A percentile compares a stretch with the other conserved stretches of the same genome.
phyloP scores from a whole-genome alignment of 2,329 filamentous ascomycete species.

The Pezicula neosporulosa region DNA sequence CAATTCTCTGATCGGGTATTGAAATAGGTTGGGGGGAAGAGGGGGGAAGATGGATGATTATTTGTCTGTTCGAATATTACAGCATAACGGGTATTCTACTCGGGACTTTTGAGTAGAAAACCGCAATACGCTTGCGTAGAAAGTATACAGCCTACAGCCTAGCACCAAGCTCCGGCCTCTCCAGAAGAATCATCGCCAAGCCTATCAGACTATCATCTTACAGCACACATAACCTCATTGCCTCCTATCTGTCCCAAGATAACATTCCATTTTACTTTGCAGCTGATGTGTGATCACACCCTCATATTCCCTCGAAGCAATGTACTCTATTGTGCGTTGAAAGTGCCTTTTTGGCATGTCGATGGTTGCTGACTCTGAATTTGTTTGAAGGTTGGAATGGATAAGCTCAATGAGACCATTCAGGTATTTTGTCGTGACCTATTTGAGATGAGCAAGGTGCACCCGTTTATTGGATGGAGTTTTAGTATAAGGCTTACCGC shows the following conservation, averaged over 20 bases:
- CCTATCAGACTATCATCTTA: conserved; percentile 15
- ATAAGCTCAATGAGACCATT: conserved; percentile 98
- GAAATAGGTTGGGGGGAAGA: neutral
- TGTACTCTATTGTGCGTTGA: conserved; percentile 90
- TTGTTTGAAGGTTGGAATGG: conserved; percentile 88
- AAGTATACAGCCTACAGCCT: too few species aligned
- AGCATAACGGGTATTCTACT: neutral
- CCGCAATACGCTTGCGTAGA: neutral
- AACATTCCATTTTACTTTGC: conserved; percentile 28
- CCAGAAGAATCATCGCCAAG: neutral
- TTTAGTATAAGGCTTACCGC: conserved; percentile 51
- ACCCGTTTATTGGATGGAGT: conserved; percentile 7
- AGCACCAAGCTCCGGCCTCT: neutral
- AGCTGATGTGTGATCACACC: conserved; percentile 62
- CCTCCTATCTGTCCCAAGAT: conserved; percentile 26
- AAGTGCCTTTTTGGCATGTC: conserved; percentile 94
- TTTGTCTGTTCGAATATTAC: neutral
- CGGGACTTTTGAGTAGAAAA: neutral
- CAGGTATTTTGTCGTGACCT: conserved; percentile 93
- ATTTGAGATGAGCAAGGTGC: conserved; percentile 10
- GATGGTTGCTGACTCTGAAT: conserved; percentile 74
- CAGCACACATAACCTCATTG: conserved; percentile 9
- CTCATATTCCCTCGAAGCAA: conserved; percentile 86
- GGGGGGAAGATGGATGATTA: neutral
- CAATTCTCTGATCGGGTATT: neutral